Base-by-base conservation (phyloP, 1,139 yeast genomes). In the Pichia kudriavzevii region DNA sequence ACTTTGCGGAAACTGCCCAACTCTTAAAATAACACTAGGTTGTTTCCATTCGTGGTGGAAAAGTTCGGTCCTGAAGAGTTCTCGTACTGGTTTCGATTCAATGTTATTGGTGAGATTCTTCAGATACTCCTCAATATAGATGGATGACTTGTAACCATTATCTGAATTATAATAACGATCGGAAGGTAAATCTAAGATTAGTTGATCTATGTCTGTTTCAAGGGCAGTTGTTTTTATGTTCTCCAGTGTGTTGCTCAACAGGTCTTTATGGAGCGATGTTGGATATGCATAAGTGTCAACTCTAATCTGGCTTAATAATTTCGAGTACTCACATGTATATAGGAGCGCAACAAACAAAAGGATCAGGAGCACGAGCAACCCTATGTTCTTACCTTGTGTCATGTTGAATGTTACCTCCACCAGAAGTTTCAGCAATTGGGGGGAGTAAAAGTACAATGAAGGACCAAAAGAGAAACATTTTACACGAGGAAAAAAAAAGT, bases 141-240 rank as follows among this genome's bases (percentile, higher is more conserved):
- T 52, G 10, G 95, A 79, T 51, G 91, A 75, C 44, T 80, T 72
- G 9, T 65, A 60, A 0, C 97, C 98, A 17, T 69, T 54, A 19
- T 70, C 68, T 1, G 85, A 71, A 58, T 81, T 80, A 61, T 84
- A 87, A 55, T 81, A 83, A 41, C 97, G 69, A n/a, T 88, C 79
- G 57, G 64, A 74, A 55, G 82, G 48, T 8, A 44, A 85, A 7
- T 32, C 26, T 4, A 24, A 17, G 5, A 43, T 38, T 7, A 49
- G 33, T 4, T 19, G 17, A 6, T 7, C 19, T 20, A 49, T 20
- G 12, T 38, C 30, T 2, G 18, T 16, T 20, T 38, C 31, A 2
- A 47, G 32, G 2, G 32, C 32, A 3, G 34, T 26, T 4, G 21
- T 16, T 4, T 26, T 25, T 4, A 38, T 11, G 5, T 15, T 12